A percentile compares a stretch with the other conserved stretches of the same genome.
phyloP scores from a whole-genome alignment of 148 eudicot genomes.

The Vaccinium myrtillus region DNA sequence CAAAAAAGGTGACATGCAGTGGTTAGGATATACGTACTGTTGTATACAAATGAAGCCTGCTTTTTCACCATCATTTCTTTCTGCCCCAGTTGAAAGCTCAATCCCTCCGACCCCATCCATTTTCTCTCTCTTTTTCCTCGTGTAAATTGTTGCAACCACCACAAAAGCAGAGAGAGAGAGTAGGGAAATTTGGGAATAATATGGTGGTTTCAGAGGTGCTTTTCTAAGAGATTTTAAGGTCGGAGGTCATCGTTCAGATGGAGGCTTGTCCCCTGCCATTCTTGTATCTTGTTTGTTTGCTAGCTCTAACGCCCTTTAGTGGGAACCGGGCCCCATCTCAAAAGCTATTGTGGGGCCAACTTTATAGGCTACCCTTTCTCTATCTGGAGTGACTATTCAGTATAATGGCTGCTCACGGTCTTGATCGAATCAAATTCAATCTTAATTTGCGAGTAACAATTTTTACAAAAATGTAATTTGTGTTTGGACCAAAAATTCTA shows the following conservation, averaged over 20 bases:
- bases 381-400: neutral
- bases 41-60: neutral
- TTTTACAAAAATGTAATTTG: too few relatives aligned
- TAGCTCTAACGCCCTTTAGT: constrained; percentile 4
- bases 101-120: constrained; percentile 21
- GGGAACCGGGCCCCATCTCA: neutral
- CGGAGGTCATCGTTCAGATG: constrained; percentile 37
- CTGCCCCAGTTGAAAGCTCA: constrained; percentile 14
- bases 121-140: neutral
- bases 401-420: too few relatives aligned
- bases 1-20: neutral
- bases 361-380: neutral
- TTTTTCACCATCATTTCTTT: constrained; percentile 11
- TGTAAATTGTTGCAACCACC: constrained; percentile 3
- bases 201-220: constrained; percentile 32
- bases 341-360: neutral
- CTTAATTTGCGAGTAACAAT: too few relatives aligned
- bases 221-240: constrained; percentile 45
- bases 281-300: neutral
- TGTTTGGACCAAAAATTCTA: too few relatives aligned
- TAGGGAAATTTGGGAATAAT: neutral
- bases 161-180: constrained; percentile 9
- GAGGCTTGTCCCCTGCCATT: constrained; percentile 23
- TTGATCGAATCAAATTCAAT: too few relatives aligned
- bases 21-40: neutral